Evolutionary conservation across 768 basidiomycete genomes (phyloP).

Genomic region (Tephrocybe sp.): DNA sequence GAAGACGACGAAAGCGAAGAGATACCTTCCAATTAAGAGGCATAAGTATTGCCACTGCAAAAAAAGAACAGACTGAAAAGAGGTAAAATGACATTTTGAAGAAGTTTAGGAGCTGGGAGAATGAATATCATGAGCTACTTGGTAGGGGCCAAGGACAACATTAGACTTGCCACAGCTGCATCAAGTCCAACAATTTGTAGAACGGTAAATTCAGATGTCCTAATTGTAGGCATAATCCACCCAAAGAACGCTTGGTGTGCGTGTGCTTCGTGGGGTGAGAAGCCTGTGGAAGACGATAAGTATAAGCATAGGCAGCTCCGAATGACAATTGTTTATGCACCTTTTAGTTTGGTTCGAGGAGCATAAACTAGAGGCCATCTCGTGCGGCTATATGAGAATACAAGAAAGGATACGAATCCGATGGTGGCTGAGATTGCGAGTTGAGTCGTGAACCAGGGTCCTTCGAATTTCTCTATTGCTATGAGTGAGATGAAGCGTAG

Average conservation of each 20-base stretch:
- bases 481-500: not conserved
- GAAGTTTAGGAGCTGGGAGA: constrained; percentile 79
- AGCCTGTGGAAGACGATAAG: constrained; percentile 45
- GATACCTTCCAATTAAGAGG: constrained; percentile 91
- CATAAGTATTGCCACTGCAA: constrained; percentile 85
- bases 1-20: constrained; percentile 7
- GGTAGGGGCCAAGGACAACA: not conserved
- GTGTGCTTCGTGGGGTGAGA: constrained; percentile 92
- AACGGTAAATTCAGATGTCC: constrained; percentile 88
- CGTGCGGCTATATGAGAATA: constrained; percentile 87
- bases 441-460: constrained; percentile 96
- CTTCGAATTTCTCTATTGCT: constrained; percentile 70
- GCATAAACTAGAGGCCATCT: constrained; percentile 90
- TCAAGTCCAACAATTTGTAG: constrained; percentile 96
- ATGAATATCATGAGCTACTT: not conserved
- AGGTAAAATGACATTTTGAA: constrained; percentile 94
- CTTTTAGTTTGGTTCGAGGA: constrained; percentile 92
- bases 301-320: constrained; percentile 8
- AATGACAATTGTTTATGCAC: constrained; percentile 35
- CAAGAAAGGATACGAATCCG: constrained; percentile 75
- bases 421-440: constrained; percentile 73
- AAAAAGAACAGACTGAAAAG: constrained; percentile 82
- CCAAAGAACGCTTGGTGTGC: constrained; percentile 86
- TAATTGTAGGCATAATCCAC: constrained; percentile 92
- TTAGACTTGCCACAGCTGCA: constrained; percentile 81